Percentiles rank a stretch among this genome's conserved stretches.
These are phyloP conservation scores for Globomyces pollinis-pini DNA, from an alignment of 192 early-diverging fungal species.

Conservation along the genomic window DNA sequence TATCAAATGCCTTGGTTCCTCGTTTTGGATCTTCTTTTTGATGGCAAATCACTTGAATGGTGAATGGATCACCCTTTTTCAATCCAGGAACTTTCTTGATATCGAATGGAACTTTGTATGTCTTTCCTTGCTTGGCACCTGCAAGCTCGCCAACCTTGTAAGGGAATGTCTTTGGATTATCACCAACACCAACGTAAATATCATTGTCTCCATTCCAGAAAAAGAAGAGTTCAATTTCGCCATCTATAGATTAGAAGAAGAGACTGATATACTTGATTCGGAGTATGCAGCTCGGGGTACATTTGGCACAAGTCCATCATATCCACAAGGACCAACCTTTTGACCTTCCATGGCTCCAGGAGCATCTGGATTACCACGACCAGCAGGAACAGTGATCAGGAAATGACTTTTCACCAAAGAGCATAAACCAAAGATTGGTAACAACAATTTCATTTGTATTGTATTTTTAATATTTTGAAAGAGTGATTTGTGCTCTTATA, in stretches of 20 bases:
- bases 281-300: not conserved
- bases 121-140: constrained; percentile 11
- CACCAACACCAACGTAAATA: constrained; percentile 12
- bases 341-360: constrained; percentile 9
- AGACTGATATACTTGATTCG: not conserved
- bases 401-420: too few species aligned
- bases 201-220: constrained; percentile 23
- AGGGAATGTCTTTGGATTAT: constrained; percentile 17
- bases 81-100: constrained; percentile 10
- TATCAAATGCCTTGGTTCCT: too few species aligned
- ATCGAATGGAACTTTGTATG: constrained; percentile 17
- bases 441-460: too few species aligned
- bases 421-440: too few species aligned
- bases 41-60: constrained; percentile 22
- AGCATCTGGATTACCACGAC: too few species aligned
- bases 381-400: too few species aligned
- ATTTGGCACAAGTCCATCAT: not conserved
- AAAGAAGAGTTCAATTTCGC: constrained; percentile 1
- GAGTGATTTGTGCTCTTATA: too few species aligned
- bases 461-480: too few species aligned
- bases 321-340: constrained; percentile 7
- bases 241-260: not conserved
- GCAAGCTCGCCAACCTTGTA: constrained; percentile 18
- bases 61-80: not conserved
- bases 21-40: too few species aligned